Evolutionary conservation across 495 filamentous ascomycete genomes (phyloP).

Genomic region (Penicillium samsonianum): DNA sequence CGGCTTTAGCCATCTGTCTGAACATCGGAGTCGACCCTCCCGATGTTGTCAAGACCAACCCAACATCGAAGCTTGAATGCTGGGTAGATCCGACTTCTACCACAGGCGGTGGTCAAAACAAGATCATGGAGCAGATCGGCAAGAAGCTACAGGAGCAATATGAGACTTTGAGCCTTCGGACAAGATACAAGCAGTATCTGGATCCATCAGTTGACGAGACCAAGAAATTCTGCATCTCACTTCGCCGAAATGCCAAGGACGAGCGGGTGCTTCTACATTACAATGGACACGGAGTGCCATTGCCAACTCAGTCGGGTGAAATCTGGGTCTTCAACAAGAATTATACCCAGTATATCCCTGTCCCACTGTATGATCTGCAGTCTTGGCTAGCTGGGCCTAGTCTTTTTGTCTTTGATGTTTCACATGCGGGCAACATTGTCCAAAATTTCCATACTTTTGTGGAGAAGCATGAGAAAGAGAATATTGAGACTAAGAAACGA

Average conservation of each 20-base stretch:
- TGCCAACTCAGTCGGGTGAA: slow-evolving; percentile 92
- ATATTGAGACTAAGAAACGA: slow-evolving; percentile 65
- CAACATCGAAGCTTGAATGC: slow-evolving; percentile 89
- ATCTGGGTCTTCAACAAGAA: slow-evolving; percentile 99
- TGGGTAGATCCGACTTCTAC: slow-evolving; percentile 91
- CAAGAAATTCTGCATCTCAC: slow-evolving; percentile 87
- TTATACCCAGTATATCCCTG: slow-evolving; percentile 98
- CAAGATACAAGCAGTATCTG: slow-evolving; percentile 93
- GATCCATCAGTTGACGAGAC: slow-evolving; percentile 97
- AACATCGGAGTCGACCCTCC: slow-evolving; percentile 98
- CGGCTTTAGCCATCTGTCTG: slow-evolving; percentile 88
- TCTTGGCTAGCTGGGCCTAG: slow-evolving; percentile 94
- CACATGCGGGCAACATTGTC: slow-evolving; percentile 92
- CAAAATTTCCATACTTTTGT: slow-evolving; percentile 91
- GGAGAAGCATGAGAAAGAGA: slow-evolving; percentile 88
- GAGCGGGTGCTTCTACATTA: slow-evolving; percentile 96
- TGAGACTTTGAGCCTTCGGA: slow-evolving; percentile 88
- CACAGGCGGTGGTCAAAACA: slow-evolving; percentile 64
- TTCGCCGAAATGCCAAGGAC: slow-evolving; percentile 89
- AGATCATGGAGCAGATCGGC: slow-evolving; percentile 90
- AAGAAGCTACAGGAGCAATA: slow-evolving; percentile 95
- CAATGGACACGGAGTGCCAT: slow-evolving; percentile 97
- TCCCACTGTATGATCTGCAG: slow-evolving; percentile 94
- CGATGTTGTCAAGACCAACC: slow-evolving; percentile 91
- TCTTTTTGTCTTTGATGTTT: slow-evolving; percentile 96